Evolutionary conservation across 73 alveolate genomes (phyloP).

Genomic region (Paramecium primaurelia): DNA sequence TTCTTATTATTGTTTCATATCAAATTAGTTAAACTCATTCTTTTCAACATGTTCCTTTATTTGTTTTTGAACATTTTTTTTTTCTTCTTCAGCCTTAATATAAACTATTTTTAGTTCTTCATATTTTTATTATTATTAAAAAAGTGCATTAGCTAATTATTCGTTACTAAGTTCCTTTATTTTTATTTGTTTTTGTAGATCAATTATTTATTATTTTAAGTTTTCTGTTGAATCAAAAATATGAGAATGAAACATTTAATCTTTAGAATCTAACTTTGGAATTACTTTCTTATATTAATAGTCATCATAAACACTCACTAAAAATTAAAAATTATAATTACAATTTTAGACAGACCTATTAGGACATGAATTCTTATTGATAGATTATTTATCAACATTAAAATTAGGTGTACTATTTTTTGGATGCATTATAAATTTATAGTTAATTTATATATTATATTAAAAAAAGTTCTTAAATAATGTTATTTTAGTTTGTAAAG

Average conservation of each 20-base stretch:
- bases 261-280: neutral
- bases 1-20: neutral
- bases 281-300: neutral
- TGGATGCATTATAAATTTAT: neutral
- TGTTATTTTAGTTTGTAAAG: too few species aligned
- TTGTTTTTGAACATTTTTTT: neutral
- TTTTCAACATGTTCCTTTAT: neutral
- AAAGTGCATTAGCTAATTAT: neutral
- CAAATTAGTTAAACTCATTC: neutral
- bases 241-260: neutral
- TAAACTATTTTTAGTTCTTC: neutral
- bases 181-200: neutral
- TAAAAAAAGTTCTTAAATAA: too few species aligned
- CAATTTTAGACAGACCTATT: neutral
- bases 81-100: neutral
- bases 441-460: neutral
- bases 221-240: neutral
- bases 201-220: neutral
- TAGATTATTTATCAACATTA: neutral
- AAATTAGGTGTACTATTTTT: neutral
- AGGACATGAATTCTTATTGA: neutral
- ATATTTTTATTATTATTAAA: neutral
- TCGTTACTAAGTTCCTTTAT: neutral
- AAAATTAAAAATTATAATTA: neutral
- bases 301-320: constrained; percentile 4